Base-by-base conservation (phyloP, 108 stramenopile species). In the Skeletonema tropicum region DNA sequence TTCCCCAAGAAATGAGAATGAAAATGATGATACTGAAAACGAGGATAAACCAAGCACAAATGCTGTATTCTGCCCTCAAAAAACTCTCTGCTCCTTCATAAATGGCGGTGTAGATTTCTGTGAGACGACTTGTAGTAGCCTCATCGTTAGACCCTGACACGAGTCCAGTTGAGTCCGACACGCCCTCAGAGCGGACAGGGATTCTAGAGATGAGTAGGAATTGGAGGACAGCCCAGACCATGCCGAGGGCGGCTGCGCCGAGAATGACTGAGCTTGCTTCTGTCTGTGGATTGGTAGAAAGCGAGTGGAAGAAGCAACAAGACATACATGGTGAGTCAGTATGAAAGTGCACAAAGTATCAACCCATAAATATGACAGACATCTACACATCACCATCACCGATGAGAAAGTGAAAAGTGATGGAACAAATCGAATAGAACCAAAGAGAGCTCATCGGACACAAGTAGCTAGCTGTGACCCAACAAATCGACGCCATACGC, bases 81-180 rank as follows among this genome's bases (percentile, higher is more conserved):
- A 98, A 98, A 55, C 95, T 90, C 61, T 97, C 94, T 58, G 98
- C 98, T 31, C 98, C 98, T 64, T 92, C 85, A 65, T 94, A 90
- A 83, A 99, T 99, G 26, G 96, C 97, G 57, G 91, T 86, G 77
- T 97, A 96, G 60, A 98, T 97, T 73, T 97, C 93, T 2, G 84
- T 65, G 30, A 96, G 88, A 45, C 91, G 92, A n/a, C 55, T 69
- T 19, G 90, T 92, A n/a, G 86, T 88, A 48, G 83, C 89, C 57
- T 91, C 91, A 62, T 94, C 89, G 73, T 88, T 83, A 32, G 75
- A 65, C 23, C 85, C 87, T 39, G 65, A 68, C 17, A 90, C 72
- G 9, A 89, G 79, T 25, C 75, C 87, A 14, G 72, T 74, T 14
- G 77, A 83, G 70, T 87, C 86, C 14, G 63, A 82, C 33, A 84